Percentiles rank a stretch among this genome's conserved stretches.
These are phyloP conservation scores for Cryptosporidium bovis DNA, from an alignment of 169 alveolate genomes.

Conservation along the genomic window DNA sequence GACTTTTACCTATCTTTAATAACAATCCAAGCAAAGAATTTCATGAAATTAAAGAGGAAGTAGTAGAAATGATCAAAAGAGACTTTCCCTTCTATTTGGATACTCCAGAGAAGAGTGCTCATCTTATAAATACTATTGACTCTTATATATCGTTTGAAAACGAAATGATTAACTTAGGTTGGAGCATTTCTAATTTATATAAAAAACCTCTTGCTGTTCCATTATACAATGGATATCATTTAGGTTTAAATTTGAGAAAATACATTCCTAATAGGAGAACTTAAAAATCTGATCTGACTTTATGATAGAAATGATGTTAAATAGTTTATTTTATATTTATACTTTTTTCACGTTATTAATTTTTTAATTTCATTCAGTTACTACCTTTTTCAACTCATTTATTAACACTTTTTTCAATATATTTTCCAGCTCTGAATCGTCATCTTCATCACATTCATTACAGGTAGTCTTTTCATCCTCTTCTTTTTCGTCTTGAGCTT, in stretches of 20 bases:
- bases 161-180: conserved; percentile 24
- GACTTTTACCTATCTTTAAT: conserved; percentile 1
- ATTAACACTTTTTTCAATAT: not conserved
- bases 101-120: conserved; percentile 4
- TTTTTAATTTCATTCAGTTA: not conserved
- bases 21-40: not conserved
- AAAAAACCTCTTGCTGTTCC: conserved; percentile 29
- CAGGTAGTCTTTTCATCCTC: not conserved
- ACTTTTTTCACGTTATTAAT: too few species aligned
- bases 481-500: not conserved
- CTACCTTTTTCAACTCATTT: not conserved
- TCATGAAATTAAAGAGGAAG: not conserved
- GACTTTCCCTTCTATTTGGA: conserved; percentile 21
- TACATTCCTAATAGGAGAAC: conserved; percentile 9
- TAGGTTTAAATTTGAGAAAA: conserved; percentile 14
- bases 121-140: not conserved
- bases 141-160: conserved; percentile 21
- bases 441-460: not conserved
- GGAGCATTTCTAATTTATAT: conserved; percentile 9
- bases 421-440: not conserved
- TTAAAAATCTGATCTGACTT: not conserved
- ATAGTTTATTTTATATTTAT: not conserved
- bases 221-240: conserved; percentile 35
- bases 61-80: not conserved
- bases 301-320: not conserved